Evolutionary conservation across 768 basidiomycete genomes (phyloP).

Genomic region (Amanita jacksonii): DNA sequence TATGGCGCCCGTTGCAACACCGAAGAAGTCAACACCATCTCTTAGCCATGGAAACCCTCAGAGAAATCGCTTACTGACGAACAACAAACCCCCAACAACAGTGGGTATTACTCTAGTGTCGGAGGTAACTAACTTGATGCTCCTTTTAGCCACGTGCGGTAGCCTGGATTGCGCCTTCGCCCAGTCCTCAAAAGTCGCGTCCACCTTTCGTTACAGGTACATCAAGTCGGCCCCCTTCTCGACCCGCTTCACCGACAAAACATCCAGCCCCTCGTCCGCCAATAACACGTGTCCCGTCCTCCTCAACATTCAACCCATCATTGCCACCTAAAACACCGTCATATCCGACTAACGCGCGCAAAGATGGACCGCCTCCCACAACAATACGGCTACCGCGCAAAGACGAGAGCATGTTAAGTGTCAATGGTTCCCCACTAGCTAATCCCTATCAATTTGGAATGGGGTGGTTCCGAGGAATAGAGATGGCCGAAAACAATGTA

Average conservation of each 20-base stretch:
- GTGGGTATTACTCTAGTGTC: constrained; percentile 18
- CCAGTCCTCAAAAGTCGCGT: constrained; percentile 37
- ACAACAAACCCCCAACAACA: constrained; percentile 33
- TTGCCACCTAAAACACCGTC: constrained; percentile 48
- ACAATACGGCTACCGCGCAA: constrained; percentile 56
- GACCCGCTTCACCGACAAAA: constrained; percentile 47
- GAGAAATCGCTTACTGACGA: constrained; percentile 30
- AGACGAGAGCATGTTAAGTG: constrained; percentile 71
- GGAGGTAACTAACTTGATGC: not conserved
- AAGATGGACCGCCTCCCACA: constrained; percentile 20
- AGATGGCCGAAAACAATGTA: constrained; percentile 25
- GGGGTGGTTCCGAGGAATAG: constrained; percentile 43
- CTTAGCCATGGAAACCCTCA: constrained; percentile 47
- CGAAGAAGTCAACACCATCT: constrained; percentile 41
- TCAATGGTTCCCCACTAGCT: constrained; percentile 75
- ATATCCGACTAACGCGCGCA: constrained; percentile 29
- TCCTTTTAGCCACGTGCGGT: constrained; percentile 22
- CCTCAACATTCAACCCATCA: constrained; percentile 62
- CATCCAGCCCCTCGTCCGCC: constrained; percentile 22
- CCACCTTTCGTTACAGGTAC: constrained; percentile 32
- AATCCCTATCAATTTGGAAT: constrained; percentile 68
- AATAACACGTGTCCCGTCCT: constrained; percentile 41
- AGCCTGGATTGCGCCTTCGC: constrained; percentile 27
- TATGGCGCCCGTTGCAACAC: constrained; percentile 39
- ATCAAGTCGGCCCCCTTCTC: constrained; percentile 25